phyloP scores from a whole-genome alignment of 2,329 filamentous ascomycete genomes.

The Pseudocercospora ulei region DNA sequence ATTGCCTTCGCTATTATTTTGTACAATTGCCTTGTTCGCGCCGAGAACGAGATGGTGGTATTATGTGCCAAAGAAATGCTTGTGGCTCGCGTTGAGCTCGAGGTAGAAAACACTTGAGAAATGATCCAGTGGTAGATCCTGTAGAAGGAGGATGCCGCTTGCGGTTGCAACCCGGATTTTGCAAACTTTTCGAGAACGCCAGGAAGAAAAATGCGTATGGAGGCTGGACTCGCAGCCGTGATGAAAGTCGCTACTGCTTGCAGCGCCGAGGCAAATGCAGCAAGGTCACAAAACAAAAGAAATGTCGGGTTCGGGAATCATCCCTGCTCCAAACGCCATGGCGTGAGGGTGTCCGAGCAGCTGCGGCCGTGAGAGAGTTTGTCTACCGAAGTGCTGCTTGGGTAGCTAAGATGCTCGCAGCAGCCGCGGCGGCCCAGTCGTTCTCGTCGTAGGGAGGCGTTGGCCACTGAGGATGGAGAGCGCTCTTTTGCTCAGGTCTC shows the following conservation, averaged over 20 bases:
- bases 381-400: slow-evolving; percentile 42
- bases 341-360: neutral
- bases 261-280: slow-evolving; percentile 19
- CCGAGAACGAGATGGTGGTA: slow-evolving; percentile 8
- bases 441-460: slow-evolving; percentile 91
- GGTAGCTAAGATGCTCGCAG: slow-evolving; percentile 70
- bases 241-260: slow-evolving; percentile 4
- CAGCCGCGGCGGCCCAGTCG: slow-evolving; percentile 77
- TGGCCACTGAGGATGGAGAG: slow-evolving; percentile 65
- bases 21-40: slow-evolving; percentile 15
- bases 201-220: slow-evolving; percentile 8
- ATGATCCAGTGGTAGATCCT: slow-evolving; percentile 19
- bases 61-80: slow-evolving; percentile 13
- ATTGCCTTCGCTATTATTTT: slow-evolving; percentile 13
- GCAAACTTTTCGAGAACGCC: slow-evolving; percentile 11
- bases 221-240: slow-evolving; percentile 15
- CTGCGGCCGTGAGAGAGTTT: slow-evolving; percentile 9
- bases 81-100: slow-evolving; percentile 9
- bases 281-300: slow-evolving; percentile 20
- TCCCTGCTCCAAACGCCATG: slow-evolving; percentile 10
- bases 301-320: slow-evolving; percentile 8
- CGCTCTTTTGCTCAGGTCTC: slow-evolving; percentile 43
- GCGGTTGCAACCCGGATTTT: slow-evolving; percentile 10
- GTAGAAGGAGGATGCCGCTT: slow-evolving; percentile 15
- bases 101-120: slow-evolving; percentile 9